Evolutionary conservation across 148 eudicot genomes (phyloP), one percentile per base, ranked within the genome.

Genomic region (Diospyros lotus): DNA sequence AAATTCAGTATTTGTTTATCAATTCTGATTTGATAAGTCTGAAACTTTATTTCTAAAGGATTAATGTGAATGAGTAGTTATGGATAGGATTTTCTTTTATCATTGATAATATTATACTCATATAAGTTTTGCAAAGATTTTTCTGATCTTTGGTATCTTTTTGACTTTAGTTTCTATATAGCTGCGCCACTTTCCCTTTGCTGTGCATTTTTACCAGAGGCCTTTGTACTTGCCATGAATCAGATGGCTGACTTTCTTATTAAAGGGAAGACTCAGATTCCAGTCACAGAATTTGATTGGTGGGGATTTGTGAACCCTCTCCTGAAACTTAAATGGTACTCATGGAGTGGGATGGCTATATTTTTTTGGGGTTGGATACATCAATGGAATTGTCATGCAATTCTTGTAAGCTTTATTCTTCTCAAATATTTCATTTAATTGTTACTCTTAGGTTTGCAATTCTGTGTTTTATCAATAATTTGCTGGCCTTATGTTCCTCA

Each of bases 141-240:
- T 55, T 51, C 81, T 81, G 65, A 85, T 72, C 53, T 73, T 64
- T 78, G 58, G 60, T 66, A 53, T 76, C 56, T 74, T 82, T 84
- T 58, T 83, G 77, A 60, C 44, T 18, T 64, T 79, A 96, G 97
- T 83, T 96, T 90, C 79, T 96, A 93, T 73, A 84, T 89, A 54
- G 99, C 92, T 62, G 98, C 92, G 48, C 99, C 97, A 44, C 76
- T 96, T 58, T 91, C 99, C 18, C 89, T 96, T 65, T 93, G 93
- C 82, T 88, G 86, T 81, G 75, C 77, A 18, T 84, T 50, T 86
- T 86, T 86, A 42, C 81, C 87, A n/a, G 98, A 93, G 53, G 87
- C 80, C 40, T 84, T 88, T 73, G 68, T 76, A 58, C 85, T 65
- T 76, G 78, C 64, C 8, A 66, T 66, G 56, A 77, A 86, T 72